Conservation (phyloP, 1,284 basidiomycete genomes). For the Sanguinoderma infundibulare region DNA sequence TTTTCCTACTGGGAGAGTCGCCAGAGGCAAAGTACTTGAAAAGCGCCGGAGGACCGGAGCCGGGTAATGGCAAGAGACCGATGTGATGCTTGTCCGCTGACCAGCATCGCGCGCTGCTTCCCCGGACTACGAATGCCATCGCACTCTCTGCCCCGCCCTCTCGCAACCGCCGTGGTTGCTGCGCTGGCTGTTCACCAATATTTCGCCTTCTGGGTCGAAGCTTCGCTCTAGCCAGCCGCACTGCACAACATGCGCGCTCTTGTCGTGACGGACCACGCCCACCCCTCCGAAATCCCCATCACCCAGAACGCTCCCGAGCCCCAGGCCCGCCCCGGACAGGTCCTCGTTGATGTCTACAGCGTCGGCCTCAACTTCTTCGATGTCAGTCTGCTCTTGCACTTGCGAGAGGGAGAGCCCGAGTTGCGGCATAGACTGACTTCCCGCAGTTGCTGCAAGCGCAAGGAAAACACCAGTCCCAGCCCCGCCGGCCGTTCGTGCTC, state of each 20-base stretch:
- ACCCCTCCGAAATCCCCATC: slow-evolving; percentile 73
- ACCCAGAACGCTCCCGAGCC: slow-evolving; percentile 67
- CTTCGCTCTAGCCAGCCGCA: neutral
- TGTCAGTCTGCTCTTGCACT: slow-evolving; percentile 39
- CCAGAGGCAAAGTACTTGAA: neutral
- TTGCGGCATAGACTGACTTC: no score
- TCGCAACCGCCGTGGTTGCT: neutral
- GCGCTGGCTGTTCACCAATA: neutral
- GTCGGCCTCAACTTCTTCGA: slow-evolving; percentile 85
- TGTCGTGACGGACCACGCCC: slow-evolving; percentile 71
- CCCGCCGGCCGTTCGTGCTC: slow-evolving; percentile 82
- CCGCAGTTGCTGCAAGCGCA: slow-evolving; percentile 86
- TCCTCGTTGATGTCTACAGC: slow-evolving; percentile 85
- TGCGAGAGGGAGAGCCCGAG: no score
- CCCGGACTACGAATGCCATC: neutral
- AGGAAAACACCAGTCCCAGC: slow-evolving; percentile 88
- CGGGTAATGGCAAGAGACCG: neutral
- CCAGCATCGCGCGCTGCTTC: neutral
- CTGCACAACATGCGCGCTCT: slow-evolving; percentile 73
- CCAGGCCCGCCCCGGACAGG: slow-evolving; percentile 54
- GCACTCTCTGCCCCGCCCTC: neutral
- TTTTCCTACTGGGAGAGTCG: no score
- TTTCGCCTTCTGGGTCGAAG: neutral
- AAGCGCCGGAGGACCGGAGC: neutral
- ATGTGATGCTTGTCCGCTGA: neutral